Evolutionary conservation across 768 basidiomycete species (phyloP).

Genomic region (Tylopilus intermedius): DNA sequence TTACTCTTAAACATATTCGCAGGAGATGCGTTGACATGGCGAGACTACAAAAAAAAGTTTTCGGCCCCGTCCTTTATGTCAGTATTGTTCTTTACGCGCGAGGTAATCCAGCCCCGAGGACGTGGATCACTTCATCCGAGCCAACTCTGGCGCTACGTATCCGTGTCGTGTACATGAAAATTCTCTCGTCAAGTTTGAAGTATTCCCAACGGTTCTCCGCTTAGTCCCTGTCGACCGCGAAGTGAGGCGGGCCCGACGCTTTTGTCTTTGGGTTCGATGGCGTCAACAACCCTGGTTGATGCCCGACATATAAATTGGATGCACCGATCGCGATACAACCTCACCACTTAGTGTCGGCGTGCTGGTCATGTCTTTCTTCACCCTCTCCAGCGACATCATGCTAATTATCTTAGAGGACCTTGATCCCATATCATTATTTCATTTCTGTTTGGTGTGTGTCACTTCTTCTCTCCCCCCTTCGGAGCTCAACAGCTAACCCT

Average conservation of each 20-base stretch:
- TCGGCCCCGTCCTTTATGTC: slow-evolving; percentile 28
- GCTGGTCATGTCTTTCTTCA: slow-evolving; percentile 34
- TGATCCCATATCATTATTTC: slow-evolving; percentile 30
- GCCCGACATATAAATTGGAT: slow-evolving; percentile 30
- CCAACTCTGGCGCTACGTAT: slow-evolving; percentile 24
- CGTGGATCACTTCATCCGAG: slow-evolving; percentile 19
- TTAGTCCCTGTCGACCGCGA: slow-evolving; percentile 30
- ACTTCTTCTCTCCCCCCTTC: background rate
- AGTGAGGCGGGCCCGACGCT: slow-evolving; percentile 29
- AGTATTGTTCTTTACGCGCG: slow-evolving; percentile 22
- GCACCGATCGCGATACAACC: slow-evolving; percentile 3
- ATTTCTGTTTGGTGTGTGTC: slow-evolving; percentile 27
- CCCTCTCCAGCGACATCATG: slow-evolving; percentile 28
- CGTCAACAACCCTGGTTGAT: slow-evolving; percentile 19
- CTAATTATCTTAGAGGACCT: slow-evolving; percentile 32
- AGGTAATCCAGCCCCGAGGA: slow-evolving; percentile 21
- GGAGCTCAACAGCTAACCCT: background rate
- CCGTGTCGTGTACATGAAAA: slow-evolving; percentile 22
- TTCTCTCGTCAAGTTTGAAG: slow-evolving; percentile 25
- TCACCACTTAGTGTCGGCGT: slow-evolving; percentile 26
- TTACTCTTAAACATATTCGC: slow-evolving; percentile 14
- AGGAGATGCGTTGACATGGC: slow-evolving; percentile 32
- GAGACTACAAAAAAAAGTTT: slow-evolving; percentile 26
- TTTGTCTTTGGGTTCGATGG: slow-evolving; percentile 30
- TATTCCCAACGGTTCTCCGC: slow-evolving; percentile 18